phyloP scores from a whole-genome alignment of 495 filamentous ascomycete genomes.

The Friedmanniomyces simplex region DNA sequence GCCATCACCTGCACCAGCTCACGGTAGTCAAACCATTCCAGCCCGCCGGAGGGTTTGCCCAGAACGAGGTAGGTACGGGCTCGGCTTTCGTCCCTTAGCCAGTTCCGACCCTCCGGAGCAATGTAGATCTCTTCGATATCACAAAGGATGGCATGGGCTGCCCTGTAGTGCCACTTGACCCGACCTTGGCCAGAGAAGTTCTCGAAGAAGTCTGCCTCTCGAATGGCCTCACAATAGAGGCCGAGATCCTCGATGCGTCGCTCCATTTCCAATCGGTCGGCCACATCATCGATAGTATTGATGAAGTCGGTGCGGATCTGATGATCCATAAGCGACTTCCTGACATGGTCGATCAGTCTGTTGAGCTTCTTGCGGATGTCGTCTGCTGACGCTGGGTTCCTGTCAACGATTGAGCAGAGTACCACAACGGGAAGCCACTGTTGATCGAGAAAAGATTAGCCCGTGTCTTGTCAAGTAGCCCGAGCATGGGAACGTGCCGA shows the following conservation, averaged over 20 bases:
- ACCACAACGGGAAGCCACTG: constrained; percentile 41
- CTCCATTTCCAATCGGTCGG: constrained; percentile 3
- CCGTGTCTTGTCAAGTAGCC: background rate
- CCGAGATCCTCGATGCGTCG: constrained; percentile 10
- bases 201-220: constrained; percentile 25
- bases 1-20: constrained; percentile 35
- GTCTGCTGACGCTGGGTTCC: constrained; percentile 37
- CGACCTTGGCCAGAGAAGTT: constrained; percentile 41
- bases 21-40: constrained; percentile 36
- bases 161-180: constrained; percentile 36
- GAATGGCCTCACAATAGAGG: constrained; percentile 9
- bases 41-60: constrained; percentile 24
- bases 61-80: constrained; percentile 31
- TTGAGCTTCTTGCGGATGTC: constrained; percentile 33
- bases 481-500: background rate
- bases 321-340: constrained; percentile 25
- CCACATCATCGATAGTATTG: constrained; percentile 9
- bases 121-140: constrained; percentile 35
- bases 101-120: constrained; percentile 31
- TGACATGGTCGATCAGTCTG: constrained; percentile 27
- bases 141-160: constrained; percentile 37
- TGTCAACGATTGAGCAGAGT: constrained; percentile 38
- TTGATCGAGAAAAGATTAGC: background rate
- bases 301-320: constrained; percentile 19
- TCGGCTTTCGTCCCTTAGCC: constrained; percentile 29